Evolutionary conservation across 2,329 filamentous ascomycete genomes (phyloP).

Genomic region (Neodidymelliopsis sp.): DNA sequence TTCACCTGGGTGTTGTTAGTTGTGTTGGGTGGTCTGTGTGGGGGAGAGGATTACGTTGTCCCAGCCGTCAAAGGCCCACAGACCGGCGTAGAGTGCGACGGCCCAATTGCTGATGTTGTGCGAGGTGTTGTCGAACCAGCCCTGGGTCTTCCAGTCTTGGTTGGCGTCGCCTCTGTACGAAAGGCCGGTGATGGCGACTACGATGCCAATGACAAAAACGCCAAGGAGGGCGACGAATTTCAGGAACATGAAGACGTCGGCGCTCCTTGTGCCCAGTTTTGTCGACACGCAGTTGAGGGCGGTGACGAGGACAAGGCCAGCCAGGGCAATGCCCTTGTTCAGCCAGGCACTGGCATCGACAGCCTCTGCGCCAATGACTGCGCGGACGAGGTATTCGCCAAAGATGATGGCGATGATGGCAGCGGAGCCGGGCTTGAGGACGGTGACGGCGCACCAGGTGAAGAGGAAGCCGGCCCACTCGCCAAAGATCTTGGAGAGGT

Average conservation of each 20-base stretch:
- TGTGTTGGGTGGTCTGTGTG: background rate
- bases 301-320: slow-evolving; percentile 78
- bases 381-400: slow-evolving; percentile 94
- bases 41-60: slow-evolving; percentile 73
- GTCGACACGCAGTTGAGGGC: slow-evolving; percentile 91
- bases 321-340: slow-evolving; percentile 84
- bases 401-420: slow-evolving; percentile 98
- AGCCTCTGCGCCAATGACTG: slow-evolving; percentile 84
- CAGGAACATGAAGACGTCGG: slow-evolving; percentile 94
- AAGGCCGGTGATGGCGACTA: slow-evolving; percentile 86
- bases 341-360: slow-evolving; percentile 84
- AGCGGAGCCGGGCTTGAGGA: slow-evolving; percentile 90
- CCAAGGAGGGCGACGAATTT: slow-evolving; percentile 91
- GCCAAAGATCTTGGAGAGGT: slow-evolving; percentile 94
- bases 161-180: slow-evolving; percentile 79
- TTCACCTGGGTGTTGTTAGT: slow-evolving; percentile 71
- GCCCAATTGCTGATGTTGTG: slow-evolving; percentile 86
- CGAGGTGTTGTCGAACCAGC: slow-evolving; percentile 89
- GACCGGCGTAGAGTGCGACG: slow-evolving; percentile 89
- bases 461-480: slow-evolving; percentile 93
- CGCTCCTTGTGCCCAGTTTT: slow-evolving; percentile 82
- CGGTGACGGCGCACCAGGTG: slow-evolving; percentile 93
- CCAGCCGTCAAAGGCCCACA: slow-evolving; percentile 99
- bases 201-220: slow-evolving; percentile 85
- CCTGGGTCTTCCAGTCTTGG: slow-evolving; percentile 82